These are phyloP conservation scores for Agaricus bisporus DNA, from an alignment of 768 basidiomycete genomes.

Conservation along the genomic window DNA sequence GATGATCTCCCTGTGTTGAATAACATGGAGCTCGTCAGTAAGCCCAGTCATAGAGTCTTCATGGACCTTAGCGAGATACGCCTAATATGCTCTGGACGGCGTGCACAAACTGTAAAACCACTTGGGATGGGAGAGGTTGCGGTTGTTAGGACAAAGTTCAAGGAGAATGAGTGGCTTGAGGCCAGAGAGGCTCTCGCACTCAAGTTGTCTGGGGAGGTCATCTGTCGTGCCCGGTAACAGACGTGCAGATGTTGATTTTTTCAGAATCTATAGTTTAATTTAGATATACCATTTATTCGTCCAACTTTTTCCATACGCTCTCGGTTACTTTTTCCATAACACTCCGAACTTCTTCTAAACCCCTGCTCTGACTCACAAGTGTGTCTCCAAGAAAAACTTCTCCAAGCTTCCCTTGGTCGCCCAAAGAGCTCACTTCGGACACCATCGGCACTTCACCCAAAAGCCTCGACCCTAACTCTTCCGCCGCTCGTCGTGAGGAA, in stretches of 20 bases:
- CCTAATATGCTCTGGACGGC: constrained; percentile 72
- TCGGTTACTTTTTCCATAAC: constrained; percentile 2
- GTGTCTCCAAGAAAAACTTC: constrained; percentile 3
- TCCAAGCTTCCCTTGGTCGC: constrained; percentile 4
- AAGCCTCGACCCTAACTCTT: background rate
- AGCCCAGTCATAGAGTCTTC: constrained; percentile 74
- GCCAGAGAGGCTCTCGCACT: constrained; percentile 85
- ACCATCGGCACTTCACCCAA: constrained; percentile 9
- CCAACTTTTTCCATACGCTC: background rate
- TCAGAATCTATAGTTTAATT: too few relatives aligned
- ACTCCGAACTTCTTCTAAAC: constrained; percentile 1
- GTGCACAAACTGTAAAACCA: constrained; percentile 76
- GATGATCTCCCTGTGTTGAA: constrained; percentile 81
- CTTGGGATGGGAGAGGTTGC: constrained; percentile 92
- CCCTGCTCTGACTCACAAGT: background rate
- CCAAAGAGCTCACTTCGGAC: background rate
- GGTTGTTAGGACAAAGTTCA: constrained; percentile 67
- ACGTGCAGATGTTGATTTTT: background rate
- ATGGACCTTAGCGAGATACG: constrained; percentile 71
- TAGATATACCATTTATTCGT: too few relatives aligned
- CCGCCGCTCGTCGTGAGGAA: background rate
- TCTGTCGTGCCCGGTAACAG: constrained; percentile 64
- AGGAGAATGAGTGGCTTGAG: constrained; percentile 82
- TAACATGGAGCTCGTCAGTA: constrained; percentile 76
- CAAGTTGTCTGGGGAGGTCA: constrained; percentile 76